These are phyloP conservation scores for Aspergillus coremiiformis DNA, from an alignment of 495 filamentous ascomycete genomes.

Conservation along the genomic window DNA sequence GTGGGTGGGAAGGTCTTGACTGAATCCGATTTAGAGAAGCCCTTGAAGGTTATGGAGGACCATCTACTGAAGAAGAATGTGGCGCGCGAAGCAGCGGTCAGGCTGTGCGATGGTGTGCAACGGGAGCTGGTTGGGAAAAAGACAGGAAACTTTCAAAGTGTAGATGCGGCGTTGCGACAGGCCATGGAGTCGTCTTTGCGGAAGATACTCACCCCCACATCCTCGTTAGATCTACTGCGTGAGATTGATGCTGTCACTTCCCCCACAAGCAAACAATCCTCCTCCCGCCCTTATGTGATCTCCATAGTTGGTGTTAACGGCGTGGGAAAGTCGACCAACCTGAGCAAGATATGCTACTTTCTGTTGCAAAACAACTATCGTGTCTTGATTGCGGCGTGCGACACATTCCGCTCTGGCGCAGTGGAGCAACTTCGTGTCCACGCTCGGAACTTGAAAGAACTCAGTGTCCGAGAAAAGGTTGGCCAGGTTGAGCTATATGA, in stretches of 20 bases:
- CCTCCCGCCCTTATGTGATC: conserved; percentile 82
- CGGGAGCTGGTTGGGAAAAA: conserved; percentile 83
- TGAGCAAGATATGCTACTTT: conserved; percentile 96
- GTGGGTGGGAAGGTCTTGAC: conserved; percentile 89
- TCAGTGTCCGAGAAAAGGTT: conserved; percentile 66
- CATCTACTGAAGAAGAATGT: conserved; percentile 95
- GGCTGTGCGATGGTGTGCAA: conserved; percentile 86
- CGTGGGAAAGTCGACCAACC: conserved; percentile 93
- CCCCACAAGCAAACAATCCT: conserved; percentile 43
- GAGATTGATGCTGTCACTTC: conserved; percentile 77
- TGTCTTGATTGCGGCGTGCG: conserved; percentile 90
- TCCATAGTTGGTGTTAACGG: conserved; percentile 98
- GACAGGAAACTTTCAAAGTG: conserved; percentile 88
- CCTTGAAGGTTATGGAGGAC: conserved; percentile 91
- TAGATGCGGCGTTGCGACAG: conserved; percentile 70
- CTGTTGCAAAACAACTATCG: conserved; percentile 92
- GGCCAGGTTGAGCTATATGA: conserved; percentile 86
- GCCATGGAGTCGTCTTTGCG: conserved; percentile 86
- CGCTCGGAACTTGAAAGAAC: conserved; percentile 80
- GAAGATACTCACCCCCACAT: conserved; percentile 92
- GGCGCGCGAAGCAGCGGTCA: conserved; percentile 84
- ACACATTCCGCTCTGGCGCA: conserved; percentile 95
- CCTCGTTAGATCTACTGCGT: conserved; percentile 85
- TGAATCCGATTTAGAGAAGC: conserved; percentile 78
- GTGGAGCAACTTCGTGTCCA: conserved; percentile 96